Base-by-base conservation (phyloP, 2,329 filamentous ascomycete species). In the Dryadomyces sulphureus region DNA sequence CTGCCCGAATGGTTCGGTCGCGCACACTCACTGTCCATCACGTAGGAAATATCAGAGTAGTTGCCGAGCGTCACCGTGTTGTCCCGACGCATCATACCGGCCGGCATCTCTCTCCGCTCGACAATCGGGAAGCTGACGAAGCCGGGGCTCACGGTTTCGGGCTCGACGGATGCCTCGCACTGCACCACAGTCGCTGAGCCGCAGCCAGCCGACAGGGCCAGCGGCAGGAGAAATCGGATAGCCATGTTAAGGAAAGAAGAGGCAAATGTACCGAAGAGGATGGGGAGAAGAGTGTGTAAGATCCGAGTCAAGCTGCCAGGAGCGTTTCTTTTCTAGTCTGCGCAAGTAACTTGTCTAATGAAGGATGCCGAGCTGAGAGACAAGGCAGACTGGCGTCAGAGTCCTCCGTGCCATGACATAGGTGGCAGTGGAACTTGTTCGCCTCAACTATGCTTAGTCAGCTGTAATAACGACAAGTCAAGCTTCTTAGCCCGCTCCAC, bases 1-100 rank as follows among this genome's bases (percentile, higher is more conserved):
- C 7, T 7, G 2, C 20, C 24, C 38, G 7, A 4, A 24, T 7
- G 36, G 12, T 36, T 25, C 2, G 2, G 5, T 12, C 1, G 6
- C 24, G 16, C 8, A 14, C 9, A 49, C 48, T 8, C 20, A 49
- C 48, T 36, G 25, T 52, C 41, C 7, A 54, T 47, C 49, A 52
- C 24, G 44, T 54, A 54, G n/a, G 45, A 49, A 4, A 49, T 16
- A 36, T 50, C 48, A 38, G 48, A 49, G 41, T 45, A 14, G 48
- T 50, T 52, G 46, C 38, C 45, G 7, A 51, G 46, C n/a, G 45
- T 45, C 7, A 41, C 49, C 14, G 21, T 21, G 39, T 50, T 49
- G 14, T 46, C 41, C 11, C 43, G 39, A 9, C 43, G 38, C 20
- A 35, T 30, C 9, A 30, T 32, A 24, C 30, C 12, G 7, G 35